Percentiles rank a stretch among this genome's conserved stretches.
Evolutionary conservation across 1,139 yeast species (phyloP).

Genomic region (Protomyces arabidopsidicola): DNA sequence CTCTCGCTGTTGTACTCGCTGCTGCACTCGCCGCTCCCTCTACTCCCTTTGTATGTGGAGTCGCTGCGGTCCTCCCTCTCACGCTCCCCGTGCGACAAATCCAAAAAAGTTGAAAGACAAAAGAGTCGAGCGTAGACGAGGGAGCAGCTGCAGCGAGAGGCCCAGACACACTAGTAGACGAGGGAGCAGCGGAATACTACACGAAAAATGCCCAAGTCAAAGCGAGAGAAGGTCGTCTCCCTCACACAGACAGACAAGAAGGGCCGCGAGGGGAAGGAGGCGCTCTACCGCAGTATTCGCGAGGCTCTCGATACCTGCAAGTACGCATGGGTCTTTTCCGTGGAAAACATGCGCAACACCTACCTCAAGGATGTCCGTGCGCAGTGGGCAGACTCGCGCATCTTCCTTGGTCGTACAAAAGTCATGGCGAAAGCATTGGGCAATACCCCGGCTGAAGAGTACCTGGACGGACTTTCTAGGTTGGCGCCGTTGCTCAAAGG

Average conservation of each 20-base stretch:
- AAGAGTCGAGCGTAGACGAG: neutral
- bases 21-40: neutral
- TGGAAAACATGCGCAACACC: constrained; percentile 93
- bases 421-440: constrained; percentile 92
- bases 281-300: constrained; percentile 86
- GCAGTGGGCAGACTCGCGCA: constrained; percentile 85
- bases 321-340: constrained; percentile 71
- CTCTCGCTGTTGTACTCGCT: neutral
- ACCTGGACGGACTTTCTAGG: constrained; percentile 72
- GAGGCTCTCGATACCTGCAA: constrained; percentile 68
- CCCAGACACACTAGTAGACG: too few species aligned
- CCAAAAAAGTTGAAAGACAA: neutral
- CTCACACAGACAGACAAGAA: constrained; percentile 93
- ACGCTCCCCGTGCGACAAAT: neutral
- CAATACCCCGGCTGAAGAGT: constrained; percentile 79
- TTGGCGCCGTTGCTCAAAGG: constrained; percentile 59
- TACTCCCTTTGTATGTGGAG: neutral
- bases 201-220: constrained; percentile 81
- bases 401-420: constrained; percentile 75
- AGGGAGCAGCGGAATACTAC: too few species aligned
- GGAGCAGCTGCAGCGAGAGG: too few species aligned
- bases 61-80: neutral
- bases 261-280: constrained; percentile 85
- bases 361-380: constrained; percentile 87
- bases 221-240: constrained; percentile 90